Evolutionary conservation across 352 stramenopile species (phyloP), one percentile per base, ranked within the genome.

Genomic region (Hyaloperonospora brassicae): DNA sequence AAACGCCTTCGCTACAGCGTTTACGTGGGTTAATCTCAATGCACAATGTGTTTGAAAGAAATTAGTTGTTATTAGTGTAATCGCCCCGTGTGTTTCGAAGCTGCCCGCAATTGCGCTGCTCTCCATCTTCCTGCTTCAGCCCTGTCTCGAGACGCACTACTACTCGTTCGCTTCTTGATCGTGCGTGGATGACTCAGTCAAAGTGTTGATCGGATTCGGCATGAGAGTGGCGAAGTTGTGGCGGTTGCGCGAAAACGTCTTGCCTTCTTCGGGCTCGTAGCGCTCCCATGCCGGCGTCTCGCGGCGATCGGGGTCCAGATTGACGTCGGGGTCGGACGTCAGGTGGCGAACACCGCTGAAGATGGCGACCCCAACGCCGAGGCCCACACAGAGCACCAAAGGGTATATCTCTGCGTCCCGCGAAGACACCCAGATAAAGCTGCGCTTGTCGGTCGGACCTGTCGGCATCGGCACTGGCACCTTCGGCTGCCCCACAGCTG

Each of bases 321-420:
- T 75, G n/a, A 72, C 58, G 23, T 72, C 62, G 12, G 66, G 66
- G 31, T 75, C 61, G 13, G 62, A 34, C n/a, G 51, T 39, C 47
- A 70, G 1, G 12, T 75, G 60, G 14, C 57, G 56, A 38, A 50
- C 21, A 17, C 49, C 35, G 43, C 57, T 67, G 43, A 64, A 62
- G 38, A 40, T 17, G 6, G 59, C 59, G 11, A 75, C 59, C 36
- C 2, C 45, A 1, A 70, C 3, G 7, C 40, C 62, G 22, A 58
- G 38, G 0, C 49, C 50, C 14, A 75, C 60, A 45, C 66, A 75
- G 5, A 70, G 50, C 1, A 69, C 43, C 35, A 75, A 41, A 2
- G 66, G 66, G 21, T 68, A 70, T 27, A 72, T 66, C 44, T 73
- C 66, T 3, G 41, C 4, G 30, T 73, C 60, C 14, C 36, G 61